Percentiles rank a stretch among this genome's conserved stretches.
phyloP scores from a whole-genome alignment of 139 green algal species.

The Asterochloris erici region DNA sequence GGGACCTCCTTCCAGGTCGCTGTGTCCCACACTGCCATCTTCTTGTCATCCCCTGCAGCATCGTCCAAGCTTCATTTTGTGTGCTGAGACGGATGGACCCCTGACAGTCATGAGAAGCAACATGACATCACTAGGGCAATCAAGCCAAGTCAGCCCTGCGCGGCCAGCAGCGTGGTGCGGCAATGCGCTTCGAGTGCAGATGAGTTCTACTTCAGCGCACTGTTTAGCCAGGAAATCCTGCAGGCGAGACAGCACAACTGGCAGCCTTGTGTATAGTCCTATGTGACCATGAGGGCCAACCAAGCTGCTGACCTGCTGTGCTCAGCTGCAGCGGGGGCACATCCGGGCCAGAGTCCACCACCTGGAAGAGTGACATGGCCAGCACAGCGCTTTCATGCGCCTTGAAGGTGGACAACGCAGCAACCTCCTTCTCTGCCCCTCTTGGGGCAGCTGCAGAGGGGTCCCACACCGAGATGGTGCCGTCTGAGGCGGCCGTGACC shows the following conservation, averaged over 20 bases:
- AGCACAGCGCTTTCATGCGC: slow-evolving; percentile 49
- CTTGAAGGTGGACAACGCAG: slow-evolving; percentile 38
- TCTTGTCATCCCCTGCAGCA: slow-evolving; percentile 35
- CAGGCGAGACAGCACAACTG: too few species aligned
- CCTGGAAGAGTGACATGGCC: slow-evolving; percentile 37
- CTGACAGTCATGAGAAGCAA: too few species aligned
- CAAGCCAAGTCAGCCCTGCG: too few species aligned
- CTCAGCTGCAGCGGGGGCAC: slow-evolving; percentile 24
- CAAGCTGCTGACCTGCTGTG: slow-evolving; percentile 22
- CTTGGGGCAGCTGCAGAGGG: slow-evolving; percentile 29
- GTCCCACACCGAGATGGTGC: slow-evolving; percentile 55
- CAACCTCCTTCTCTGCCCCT: slow-evolving; percentile 30
- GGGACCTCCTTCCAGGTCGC: slow-evolving; percentile 35
- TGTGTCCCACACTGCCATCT: slow-evolving; percentile 38
- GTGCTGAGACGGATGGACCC: too few species aligned
- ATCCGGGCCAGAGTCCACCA: slow-evolving; percentile 16
- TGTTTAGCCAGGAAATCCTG: too few species aligned
- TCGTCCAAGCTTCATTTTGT: too few species aligned
- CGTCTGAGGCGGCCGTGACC: slow-evolving; percentile 43
- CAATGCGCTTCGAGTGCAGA: too few species aligned
- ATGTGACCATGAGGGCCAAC: too few species aligned
- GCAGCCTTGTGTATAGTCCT: too few species aligned
- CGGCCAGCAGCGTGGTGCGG: too few species aligned
- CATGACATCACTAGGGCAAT: too few species aligned
- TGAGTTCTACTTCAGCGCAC: too few species aligned